Conservation (phyloP, 2,329 filamentous ascomycete genomes). For the Epicoccum sorghinum region DNA sequence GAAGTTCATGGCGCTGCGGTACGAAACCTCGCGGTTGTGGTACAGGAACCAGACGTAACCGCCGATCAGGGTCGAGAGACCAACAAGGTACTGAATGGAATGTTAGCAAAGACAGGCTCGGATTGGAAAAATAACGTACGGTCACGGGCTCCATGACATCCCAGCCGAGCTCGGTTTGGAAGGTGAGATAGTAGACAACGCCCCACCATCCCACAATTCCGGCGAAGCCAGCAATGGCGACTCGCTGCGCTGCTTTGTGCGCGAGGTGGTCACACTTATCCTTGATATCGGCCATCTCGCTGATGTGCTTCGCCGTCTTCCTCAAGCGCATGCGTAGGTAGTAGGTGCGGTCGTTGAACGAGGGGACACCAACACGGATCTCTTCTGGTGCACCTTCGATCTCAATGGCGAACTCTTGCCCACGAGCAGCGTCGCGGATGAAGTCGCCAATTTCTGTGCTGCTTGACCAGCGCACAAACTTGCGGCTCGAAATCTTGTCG, state of each 20-base stretch:
- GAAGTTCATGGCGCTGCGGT: slow-evolving; percentile 84
- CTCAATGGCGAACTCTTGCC: slow-evolving; percentile 81
- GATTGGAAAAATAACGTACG: slow-evolving; percentile 34
- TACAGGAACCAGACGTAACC: slow-evolving; percentile 95
- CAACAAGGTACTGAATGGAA: slow-evolving; percentile 69
- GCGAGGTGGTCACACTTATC: slow-evolving; percentile 80
- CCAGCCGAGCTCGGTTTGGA: slow-evolving; percentile 80
- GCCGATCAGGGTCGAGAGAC: slow-evolving; percentile 83
- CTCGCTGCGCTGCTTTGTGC: slow-evolving; percentile 75
- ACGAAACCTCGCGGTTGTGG: slow-evolving; percentile 87
- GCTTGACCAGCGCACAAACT: slow-evolving; percentile 86
- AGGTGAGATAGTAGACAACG: slow-evolving; percentile 72
- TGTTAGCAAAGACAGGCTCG: neutral
- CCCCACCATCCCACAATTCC: slow-evolving; percentile 80
- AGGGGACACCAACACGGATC: slow-evolving; percentile 81
- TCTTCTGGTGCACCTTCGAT: slow-evolving; percentile 74
- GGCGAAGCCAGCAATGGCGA: slow-evolving; percentile 80
- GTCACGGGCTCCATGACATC: slow-evolving; percentile 90
- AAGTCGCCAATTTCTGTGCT: slow-evolving; percentile 94
- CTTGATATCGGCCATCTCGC: slow-evolving; percentile 74
- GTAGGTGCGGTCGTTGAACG: slow-evolving; percentile 88
- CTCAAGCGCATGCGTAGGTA: slow-evolving; percentile 80
- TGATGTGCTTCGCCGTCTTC: slow-evolving; percentile 72
- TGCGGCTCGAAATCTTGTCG: slow-evolving; percentile 54
- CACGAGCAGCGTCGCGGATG: slow-evolving; percentile 84